Evolutionary conservation across 257 asterid genomes (phyloP).

Genomic region (Solanum pimpinellifolium): DNA sequence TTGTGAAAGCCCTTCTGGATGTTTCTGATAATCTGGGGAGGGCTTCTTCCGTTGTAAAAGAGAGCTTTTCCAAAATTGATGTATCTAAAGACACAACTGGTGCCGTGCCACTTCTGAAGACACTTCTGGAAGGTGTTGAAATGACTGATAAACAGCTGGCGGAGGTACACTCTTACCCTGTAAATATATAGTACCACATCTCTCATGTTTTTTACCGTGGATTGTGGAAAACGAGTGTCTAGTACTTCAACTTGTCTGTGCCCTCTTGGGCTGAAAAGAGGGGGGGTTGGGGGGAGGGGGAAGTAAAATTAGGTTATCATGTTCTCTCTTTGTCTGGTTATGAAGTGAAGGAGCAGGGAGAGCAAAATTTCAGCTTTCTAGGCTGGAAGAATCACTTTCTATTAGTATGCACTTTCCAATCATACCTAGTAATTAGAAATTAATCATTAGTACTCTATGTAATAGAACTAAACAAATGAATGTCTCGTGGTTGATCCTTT

Average conservation of each 20-base stretch:
- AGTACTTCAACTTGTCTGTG: background rate
- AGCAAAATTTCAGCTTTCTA: background rate
- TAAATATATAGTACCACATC: background rate
- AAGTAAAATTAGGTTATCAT: background rate
- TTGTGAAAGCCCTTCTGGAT: conserved; percentile 70
- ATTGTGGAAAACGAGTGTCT: background rate
- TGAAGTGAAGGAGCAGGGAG: background rate
- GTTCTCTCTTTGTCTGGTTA: background rate
- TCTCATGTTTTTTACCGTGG: background rate
- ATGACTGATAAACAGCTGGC: conserved; percentile 89
- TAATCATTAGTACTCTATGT: background rate
- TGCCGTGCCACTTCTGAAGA: conserved; percentile 68
- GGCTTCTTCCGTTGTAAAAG: conserved; percentile 88
- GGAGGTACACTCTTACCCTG: conserved; percentile 40
- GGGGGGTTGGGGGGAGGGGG: background rate
- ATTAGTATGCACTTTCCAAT: background rate
- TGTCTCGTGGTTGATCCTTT: background rate
- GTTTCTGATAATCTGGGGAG: conserved; percentile 77
- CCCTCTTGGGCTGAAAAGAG: background rate
- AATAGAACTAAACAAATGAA: background rate
- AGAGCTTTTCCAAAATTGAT: conserved; percentile 63
- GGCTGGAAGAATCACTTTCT: background rate
- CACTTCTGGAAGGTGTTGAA: conserved; percentile 91
- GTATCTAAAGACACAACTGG: conserved; percentile 49
- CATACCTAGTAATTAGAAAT: background rate